phyloP scores from a whole-genome alignment of 2,329 filamentous ascomycete species.

The Pseudogymnoascus sp. region DNA sequence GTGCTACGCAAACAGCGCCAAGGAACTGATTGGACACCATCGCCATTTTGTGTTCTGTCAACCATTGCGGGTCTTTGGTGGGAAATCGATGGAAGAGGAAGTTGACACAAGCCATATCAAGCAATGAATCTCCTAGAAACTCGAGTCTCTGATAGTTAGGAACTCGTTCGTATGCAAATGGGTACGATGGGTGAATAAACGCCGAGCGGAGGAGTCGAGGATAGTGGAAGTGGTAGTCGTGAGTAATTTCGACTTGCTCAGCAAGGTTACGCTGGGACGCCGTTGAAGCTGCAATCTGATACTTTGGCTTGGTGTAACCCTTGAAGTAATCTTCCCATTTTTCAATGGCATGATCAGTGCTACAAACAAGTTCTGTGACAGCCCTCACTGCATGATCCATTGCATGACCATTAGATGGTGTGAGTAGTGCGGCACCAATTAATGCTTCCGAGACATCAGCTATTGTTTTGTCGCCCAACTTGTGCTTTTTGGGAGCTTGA shows the following conservation, averaged over 20 bases:
- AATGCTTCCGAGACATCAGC: conserved; percentile 92
- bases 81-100: conserved; percentile 73
- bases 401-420: conserved; percentile 30
- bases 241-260: conserved; percentile 47
- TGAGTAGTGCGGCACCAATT: conserved; percentile 74
- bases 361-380: conserved; percentile 63
- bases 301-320: conserved; percentile 60
- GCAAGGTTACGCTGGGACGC: conserved; percentile 63
- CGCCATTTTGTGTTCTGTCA: conserved; percentile 98
- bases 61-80: conserved; percentile 81
- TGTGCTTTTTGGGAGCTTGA: conserved; percentile 50
- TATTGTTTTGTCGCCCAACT: conserved; percentile 77
- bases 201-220: conserved; percentile 73
- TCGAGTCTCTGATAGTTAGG: conserved; percentile 88
- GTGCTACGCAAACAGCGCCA: conserved; percentile 67
- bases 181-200: conserved; percentile 81
- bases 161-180: conserved; percentile 64
- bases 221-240: conserved; percentile 62
- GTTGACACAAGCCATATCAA: conserved; percentile 79
- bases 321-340: conserved; percentile 66
- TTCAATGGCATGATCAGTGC: conserved; percentile 59
- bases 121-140: conserved; percentile 81
- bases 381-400: conserved; percentile 54
- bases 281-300: conserved; percentile 55
- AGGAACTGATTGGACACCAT: conserved; percentile 97